These are phyloP conservation scores for Roridomyces roridus DNA, from an alignment of 768 basidiomycete genomes.

Conservation along the genomic window DNA sequence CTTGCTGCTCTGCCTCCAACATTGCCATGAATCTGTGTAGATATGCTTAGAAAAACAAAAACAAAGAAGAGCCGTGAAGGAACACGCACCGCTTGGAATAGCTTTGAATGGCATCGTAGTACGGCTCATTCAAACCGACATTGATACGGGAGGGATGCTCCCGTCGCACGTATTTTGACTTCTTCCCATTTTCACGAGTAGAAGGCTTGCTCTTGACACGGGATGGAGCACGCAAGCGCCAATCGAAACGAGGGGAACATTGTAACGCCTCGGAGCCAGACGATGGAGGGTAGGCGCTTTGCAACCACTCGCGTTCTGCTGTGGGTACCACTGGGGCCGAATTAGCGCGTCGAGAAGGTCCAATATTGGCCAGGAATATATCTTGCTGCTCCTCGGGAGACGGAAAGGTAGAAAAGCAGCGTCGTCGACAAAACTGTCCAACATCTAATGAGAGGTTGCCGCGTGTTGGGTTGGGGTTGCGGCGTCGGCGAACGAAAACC, in stretches of 20 bases:
- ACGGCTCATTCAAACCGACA: constrained; percentile 44
- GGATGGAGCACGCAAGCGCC: constrained; percentile 63
- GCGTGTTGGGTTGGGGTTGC: constrained; percentile 9
- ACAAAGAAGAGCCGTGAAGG: constrained; percentile 20
- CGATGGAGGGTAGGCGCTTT: constrained; percentile 18
- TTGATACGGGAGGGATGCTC: constrained; percentile 40
- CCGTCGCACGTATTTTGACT: constrained; percentile 39
- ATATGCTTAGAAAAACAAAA: neutral
- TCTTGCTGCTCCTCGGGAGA: constrained; percentile 11
- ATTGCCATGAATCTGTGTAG: constrained; percentile 47
- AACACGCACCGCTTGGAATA: constrained; percentile 59
- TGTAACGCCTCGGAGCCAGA: constrained; percentile 12
- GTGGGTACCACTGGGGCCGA: constrained; percentile 16
- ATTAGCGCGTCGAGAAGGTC: constrained; percentile 9
- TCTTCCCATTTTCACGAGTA: constrained; percentile 19
- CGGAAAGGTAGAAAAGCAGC: constrained; percentile 19
- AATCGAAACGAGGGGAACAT: constrained; percentile 56
- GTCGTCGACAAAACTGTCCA: constrained; percentile 23
- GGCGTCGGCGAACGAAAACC: constrained; percentile 9
- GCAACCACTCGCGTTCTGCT: constrained; percentile 48
- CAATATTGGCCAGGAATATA: constrained; percentile 1
- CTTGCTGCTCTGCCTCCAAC: constrained; percentile 67
- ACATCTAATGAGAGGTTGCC: constrained; percentile 10
- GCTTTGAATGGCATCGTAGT: constrained; percentile 54
- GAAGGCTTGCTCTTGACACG: constrained; percentile 32